These are phyloP conservation scores for Penicillium crystallinum DNA, from an alignment of 495 filamentous ascomycete species.

Conservation along the genomic window DNA sequence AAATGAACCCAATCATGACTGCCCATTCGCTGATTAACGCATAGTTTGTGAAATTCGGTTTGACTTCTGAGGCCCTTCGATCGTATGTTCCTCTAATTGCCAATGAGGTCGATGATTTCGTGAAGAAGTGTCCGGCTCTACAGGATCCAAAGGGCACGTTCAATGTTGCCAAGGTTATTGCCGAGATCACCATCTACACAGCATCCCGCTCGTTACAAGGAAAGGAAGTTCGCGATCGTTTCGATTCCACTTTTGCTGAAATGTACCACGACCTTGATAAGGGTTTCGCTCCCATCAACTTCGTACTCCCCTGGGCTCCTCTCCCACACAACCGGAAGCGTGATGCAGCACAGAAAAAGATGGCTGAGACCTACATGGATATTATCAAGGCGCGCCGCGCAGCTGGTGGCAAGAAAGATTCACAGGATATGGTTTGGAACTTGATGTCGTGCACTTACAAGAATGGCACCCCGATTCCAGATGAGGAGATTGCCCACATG, in stretches of 20 bases:
- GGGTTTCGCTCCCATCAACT: constrained; percentile 63
- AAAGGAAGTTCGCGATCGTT: constrained; percentile 56
- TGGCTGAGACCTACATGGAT: constrained; percentile 55
- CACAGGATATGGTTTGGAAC: constrained; percentile 66
- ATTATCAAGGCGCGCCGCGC: constrained; percentile 52
- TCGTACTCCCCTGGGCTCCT: constrained; percentile 58
- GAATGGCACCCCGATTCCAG: constrained; percentile 54
- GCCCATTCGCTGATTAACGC: constrained; percentile 1
- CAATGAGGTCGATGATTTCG: constrained; percentile 47
- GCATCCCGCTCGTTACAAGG: constrained; percentile 61
- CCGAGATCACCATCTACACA: constrained; percentile 62
- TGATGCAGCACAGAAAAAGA: constrained; percentile 51
- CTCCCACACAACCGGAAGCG: constrained; percentile 58
- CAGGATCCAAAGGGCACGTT: constrained; percentile 43
- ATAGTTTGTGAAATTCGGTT: constrained; percentile 63
- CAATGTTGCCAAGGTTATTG: constrained; percentile 50
- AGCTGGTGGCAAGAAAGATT: constrained; percentile 45
- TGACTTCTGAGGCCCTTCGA: constrained; percentile 56
- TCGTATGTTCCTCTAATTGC: constrained; percentile 57
- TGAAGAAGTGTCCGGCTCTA: constrained; percentile 43
- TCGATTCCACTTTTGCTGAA: constrained; percentile 58
- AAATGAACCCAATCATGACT: neutral
- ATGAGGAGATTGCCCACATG: constrained; percentile 60
- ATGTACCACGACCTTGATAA: constrained; percentile 62
- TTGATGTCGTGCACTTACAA: constrained; percentile 61